Evolutionary conservation across 2,329 filamentous ascomycete species (phyloP), one percentile per base, ranked within the genome.

Genomic region (Aspergillus flavus): DNA sequence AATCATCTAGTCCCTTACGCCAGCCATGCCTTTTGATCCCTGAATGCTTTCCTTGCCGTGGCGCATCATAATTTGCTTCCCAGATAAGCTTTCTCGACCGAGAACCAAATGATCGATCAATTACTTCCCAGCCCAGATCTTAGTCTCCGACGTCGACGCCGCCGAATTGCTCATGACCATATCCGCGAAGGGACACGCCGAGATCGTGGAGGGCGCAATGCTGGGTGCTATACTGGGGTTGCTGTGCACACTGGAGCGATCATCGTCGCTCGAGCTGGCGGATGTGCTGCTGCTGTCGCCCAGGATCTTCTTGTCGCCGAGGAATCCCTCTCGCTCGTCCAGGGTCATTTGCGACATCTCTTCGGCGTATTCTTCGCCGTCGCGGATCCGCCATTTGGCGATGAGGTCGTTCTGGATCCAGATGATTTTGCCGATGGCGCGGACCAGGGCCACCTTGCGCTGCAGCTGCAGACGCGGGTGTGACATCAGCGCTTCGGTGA

Each of bases 351-450:
- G 70, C 26, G 78, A 77, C 64, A 80, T 79, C 58, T 79, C 75
- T 4, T 83, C 80, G 28, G 73, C 77, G 64, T 78, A 84, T 75
- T 92, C 90, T 41, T 88, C 85, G 57, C 89, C 88, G 67, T 91
- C 89, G 39, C 85, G 83, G 41, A 91, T 86, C 71, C 93, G 91
- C 89, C 91, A 94, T 75, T 90, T 91, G n/a, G 91, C 90, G 75
- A 94, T 91, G 34, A 94, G 83, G 76, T 94, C 91, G 73, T 94
- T 94, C 78, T 94, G 92, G 68, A 94, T 93, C 91, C 91, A 94
- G 67, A 94, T 89, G 30, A 94, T 88, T 76, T 95, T 94, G 66
- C 87, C 87, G 26, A 94, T 82, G 0, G 92, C 91, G 74, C 90
- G 91, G 54, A 94, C 84, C 5, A 94, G 84, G 26, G 86, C 89